Conservation (phyloP, 2,329 filamentous ascomycete genomes). For the Plenodomus tracheiphilus region DNA sequence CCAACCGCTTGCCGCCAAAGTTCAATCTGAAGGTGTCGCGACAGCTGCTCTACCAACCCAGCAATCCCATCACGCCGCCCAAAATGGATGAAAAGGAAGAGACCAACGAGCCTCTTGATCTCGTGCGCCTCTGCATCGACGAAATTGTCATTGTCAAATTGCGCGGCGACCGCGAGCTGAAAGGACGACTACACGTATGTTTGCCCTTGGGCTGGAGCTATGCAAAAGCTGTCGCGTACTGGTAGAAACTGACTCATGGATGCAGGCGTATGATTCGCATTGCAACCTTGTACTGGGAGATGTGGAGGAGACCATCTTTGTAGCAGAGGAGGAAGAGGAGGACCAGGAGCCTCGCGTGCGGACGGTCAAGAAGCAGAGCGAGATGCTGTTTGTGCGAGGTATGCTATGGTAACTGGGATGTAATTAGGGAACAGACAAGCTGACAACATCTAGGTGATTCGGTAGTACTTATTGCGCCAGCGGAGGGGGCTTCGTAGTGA, state of each 20-base stretch:
- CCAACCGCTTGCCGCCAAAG: slow-evolving; percentile 20
- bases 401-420: slow-evolving; percentile 12
- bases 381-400: slow-evolving; percentile 99
- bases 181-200: slow-evolving; percentile 86
- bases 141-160: slow-evolving; percentile 98
- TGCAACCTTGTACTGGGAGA: slow-evolving; percentile 97
- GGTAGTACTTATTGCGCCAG: slow-evolving; percentile 54
- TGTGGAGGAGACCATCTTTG: slow-evolving; percentile 95
- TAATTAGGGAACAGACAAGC: not conserved
- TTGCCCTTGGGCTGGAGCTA: slow-evolving; percentile 2
- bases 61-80: slow-evolving; percentile 9
- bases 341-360: slow-evolving; percentile 60
- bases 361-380: slow-evolving; percentile 95
- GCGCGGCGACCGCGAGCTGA: slow-evolving; percentile 90
- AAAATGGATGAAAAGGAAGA: slow-evolving; percentile 84
- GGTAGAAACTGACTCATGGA: slow-evolving; percentile 11
- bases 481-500: slow-evolving; percentile 35
- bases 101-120: slow-evolving; percentile 85
- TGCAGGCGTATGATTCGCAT: slow-evolving; percentile 94
- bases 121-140: slow-evolving; percentile 91
- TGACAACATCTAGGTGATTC: slow-evolving; percentile 48
- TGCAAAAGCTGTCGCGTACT: not conserved
- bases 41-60: slow-evolving; percentile 12
- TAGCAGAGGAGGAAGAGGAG: slow-evolving; percentile 85
- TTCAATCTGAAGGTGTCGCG: slow-evolving; percentile 11